Base-by-base conservation (phyloP, 2,329 filamentous ascomycete species). In the Diaporthe batatas region DNA sequence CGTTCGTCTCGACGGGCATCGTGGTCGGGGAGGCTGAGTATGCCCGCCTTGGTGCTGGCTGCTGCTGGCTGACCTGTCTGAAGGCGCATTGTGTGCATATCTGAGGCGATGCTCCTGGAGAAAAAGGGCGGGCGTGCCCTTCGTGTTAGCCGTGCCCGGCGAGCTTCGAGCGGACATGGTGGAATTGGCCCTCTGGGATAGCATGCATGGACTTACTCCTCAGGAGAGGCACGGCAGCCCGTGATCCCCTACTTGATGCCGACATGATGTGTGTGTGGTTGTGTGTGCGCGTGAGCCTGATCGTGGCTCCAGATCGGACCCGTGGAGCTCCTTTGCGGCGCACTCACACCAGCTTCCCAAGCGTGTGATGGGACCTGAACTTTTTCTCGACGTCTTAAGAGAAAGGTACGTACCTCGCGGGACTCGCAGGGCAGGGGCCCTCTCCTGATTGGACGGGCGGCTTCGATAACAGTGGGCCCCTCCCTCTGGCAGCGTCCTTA, bases 211-310 rank as follows among this genome's bases (percentile, higher is more conserved):
- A 72, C 77, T 71, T 77, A 91, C 90, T 84, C 79, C 84, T 84
- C 72, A 91, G 77, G 70, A 87, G 81, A 75, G 84, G 83, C 77
- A 85, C 83, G 73, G 86, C 80, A 79, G 85, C 85, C 79, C 82
- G 84, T 76, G 86, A 81, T 76, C 89, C 88, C 85, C 89, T 88
- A 83, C 88, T 89, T 78, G 88, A 86, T 76, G 87, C 85, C 76
- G 87, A 83, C 89, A 91, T 89, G 73, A 71, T 84, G 73, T 73
- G 57, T 42, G 57, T 23, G 11, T 44, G 18, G 44, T 36, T 62
- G 8, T 62, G 44, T 44, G 18, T 62, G 57, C 44, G 8, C 29
- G 44, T 59, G 70, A 76, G 75, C 62, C 54, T 67, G 47, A 70
- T 32, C 62, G 32, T 70, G 58, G 67, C 59, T 73, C 73, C 73